Percentiles rank a stretch among this genome's conserved stretches.
These are phyloP conservation scores for Sporothrix dimorphospora DNA, from an alignment of 2,329 filamentous ascomycete species.

Conservation along the genomic window DNA sequence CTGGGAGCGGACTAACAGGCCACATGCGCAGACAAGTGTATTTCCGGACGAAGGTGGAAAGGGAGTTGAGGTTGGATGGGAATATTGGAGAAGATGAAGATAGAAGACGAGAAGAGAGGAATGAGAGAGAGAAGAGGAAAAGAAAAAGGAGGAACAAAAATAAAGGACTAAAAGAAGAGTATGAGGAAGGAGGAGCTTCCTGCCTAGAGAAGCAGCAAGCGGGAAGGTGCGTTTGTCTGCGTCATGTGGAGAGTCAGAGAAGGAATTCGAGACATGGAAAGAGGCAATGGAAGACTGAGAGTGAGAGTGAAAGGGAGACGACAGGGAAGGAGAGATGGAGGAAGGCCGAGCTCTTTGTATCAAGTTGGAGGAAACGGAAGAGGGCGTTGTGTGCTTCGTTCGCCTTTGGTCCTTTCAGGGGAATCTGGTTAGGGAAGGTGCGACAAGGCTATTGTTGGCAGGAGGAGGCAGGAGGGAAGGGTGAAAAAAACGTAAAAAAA, in stretches of 20 bases:
- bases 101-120: not conserved
- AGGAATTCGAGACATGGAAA: not conserved
- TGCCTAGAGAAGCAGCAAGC: slow-evolving; percentile 8
- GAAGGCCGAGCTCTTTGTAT: slow-evolving; percentile 23
- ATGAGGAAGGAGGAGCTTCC: not conserved
- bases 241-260: slow-evolving; percentile 17
- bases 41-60: not conserved
- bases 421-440: slow-evolving; percentile 23
- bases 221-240: slow-evolving; percentile 21
- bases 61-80: not conserved
- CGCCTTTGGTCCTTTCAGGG: not conserved
- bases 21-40: not conserved
- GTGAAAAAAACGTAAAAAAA: not conserved
- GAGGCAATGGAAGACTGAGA: not conserved
- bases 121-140: not conserved
- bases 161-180: not conserved
- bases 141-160: not conserved
- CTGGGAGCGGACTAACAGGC: slow-evolving; percentile 8
- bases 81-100: not conserved
- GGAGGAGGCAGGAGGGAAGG: not conserved
- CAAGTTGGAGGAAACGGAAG: slow-evolving; percentile 18
- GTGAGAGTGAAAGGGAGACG: not conserved
- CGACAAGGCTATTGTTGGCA: slow-evolving; percentile 23
- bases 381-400: slow-evolving; percentile 1
- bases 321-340: slow-evolving; percentile 17